Conservation (phyloP, 441 rosid genomes). For the Isatis lusitanica region DNA sequence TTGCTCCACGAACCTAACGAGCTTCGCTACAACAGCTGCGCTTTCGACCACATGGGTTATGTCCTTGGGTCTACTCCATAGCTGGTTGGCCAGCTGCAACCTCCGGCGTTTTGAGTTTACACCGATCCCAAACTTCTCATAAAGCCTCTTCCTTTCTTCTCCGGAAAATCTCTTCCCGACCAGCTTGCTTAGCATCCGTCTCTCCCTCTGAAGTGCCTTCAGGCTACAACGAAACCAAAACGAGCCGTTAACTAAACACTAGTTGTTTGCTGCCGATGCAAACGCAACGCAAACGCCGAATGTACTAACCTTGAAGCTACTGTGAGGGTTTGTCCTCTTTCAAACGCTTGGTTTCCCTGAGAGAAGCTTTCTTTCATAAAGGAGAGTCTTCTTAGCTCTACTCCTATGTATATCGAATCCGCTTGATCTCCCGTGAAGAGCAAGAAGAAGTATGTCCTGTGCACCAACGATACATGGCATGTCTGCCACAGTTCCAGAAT, state of each 20-base stretch:
- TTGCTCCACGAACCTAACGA: conserved; percentile 71
- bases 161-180: conserved; percentile 62
- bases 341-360: conserved; percentile 50
- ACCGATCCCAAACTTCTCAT: conserved; percentile 69
- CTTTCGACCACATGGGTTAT: conserved; percentile 59
- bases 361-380: conserved; percentile 77
- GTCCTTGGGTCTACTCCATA: conserved; percentile 72
- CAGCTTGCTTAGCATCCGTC: conserved; percentile 76
- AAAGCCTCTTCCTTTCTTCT: conserved; percentile 65
- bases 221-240: conserved; percentile 42
- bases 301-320: conserved; percentile 63
- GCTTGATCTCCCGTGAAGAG: conserved; percentile 81
- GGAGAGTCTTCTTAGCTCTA: conserved; percentile 80
- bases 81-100: conserved; percentile 61
- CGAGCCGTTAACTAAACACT: background rate
- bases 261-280: background rate
- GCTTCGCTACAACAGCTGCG: conserved; percentile 73
- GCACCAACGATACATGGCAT: conserved; percentile 81
- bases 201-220: conserved; percentile 70
- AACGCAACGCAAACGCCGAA: conserved; percentile 19
- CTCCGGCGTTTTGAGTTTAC: conserved; percentile 72
- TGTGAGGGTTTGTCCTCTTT: conserved; percentile 56
- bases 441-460: conserved; percentile 91
- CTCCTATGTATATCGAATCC: conserved; percentile 83
- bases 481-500: conserved; percentile 76